phyloP scores from a whole-genome alignment of 2,329 filamentous ascomycete genomes.

The Davidsoniella australis region DNA sequence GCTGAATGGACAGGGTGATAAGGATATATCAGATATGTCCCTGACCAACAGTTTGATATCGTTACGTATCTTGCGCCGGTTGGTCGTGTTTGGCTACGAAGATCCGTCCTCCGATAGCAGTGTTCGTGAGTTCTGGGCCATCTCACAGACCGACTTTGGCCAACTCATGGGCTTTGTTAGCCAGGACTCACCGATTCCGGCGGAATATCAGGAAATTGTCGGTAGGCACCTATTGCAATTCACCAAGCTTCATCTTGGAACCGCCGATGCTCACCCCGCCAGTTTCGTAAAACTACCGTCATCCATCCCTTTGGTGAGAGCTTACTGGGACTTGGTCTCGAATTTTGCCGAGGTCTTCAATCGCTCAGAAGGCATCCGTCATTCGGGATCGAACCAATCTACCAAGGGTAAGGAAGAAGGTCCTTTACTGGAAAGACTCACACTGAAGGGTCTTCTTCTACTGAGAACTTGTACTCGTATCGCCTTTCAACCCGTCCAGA shows the following conservation, averaged over 20 bases:
- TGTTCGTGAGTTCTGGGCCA: constrained; percentile 63
- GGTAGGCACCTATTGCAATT: constrained; percentile 81
- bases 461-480: constrained; percentile 72
- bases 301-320: constrained; percentile 56
- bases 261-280: constrained; percentile 62
- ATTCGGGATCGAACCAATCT: constrained; percentile 22
- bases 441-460: constrained; percentile 67
- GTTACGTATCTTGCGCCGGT: constrained; percentile 62
- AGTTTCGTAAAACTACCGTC: constrained; percentile 72
- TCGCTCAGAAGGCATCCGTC: constrained; percentile 38
- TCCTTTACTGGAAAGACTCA: constrained; percentile 58
- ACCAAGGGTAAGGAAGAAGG: constrained; percentile 37
- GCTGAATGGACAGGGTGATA: constrained; percentile 37
- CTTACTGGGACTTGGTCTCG: constrained; percentile 72
- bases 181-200: constrained; percentile 35
- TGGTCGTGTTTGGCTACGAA: constrained; percentile 70
- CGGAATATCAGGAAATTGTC: constrained; percentile 42
- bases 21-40: constrained; percentile 39
- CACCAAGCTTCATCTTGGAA: constrained; percentile 77
- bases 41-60: constrained; percentile 64
- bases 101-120: constrained; percentile 62
- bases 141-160: constrained; percentile 64
- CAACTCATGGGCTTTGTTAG: constrained; percentile 50
- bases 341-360: constrained; percentile 61
- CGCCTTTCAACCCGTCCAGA: constrained; percentile 62